Evolutionary conservation across 352 stramenopile species (phyloP).

Genomic region (Phytophthora pisi): DNA sequence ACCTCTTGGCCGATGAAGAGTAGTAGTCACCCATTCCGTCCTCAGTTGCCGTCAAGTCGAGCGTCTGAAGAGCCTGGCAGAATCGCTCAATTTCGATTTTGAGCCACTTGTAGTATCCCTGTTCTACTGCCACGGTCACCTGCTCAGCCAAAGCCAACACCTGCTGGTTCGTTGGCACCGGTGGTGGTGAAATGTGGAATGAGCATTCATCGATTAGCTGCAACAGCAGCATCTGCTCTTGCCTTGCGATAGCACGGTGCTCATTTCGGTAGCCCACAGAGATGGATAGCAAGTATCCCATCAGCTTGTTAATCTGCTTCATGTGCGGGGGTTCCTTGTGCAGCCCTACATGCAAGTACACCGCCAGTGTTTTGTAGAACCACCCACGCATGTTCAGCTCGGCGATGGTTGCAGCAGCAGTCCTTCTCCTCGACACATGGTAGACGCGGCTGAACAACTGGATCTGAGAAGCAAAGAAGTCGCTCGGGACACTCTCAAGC

Average conservation of each 20-base stretch:
- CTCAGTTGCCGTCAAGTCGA: slow-evolving; percentile 55
- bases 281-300: slow-evolving; percentile 55
- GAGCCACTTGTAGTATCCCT: slow-evolving; percentile 83
- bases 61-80: slow-evolving; percentile 60
- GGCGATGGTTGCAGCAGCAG: slow-evolving; percentile 44
- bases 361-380: slow-evolving; percentile 82
- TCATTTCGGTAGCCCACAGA: slow-evolving; percentile 24
- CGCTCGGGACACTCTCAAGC: slow-evolving; percentile 65
- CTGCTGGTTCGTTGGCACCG: slow-evolving; percentile 72
- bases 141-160: slow-evolving; percentile 75
- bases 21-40: slow-evolving; percentile 47
- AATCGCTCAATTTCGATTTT: slow-evolving; percentile 82
- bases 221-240: slow-evolving; percentile 73
- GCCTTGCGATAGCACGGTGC: slow-evolving; percentile 37
- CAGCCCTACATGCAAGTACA: slow-evolving; percentile 78
- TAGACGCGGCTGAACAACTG: slow-evolving; percentile 62
- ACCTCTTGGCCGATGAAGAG: slow-evolving; percentile 55
- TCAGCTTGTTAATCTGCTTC: slow-evolving; percentile 72
- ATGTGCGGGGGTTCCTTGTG: slow-evolving; percentile 74
- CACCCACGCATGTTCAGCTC: slow-evolving; percentile 83
- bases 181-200: slow-evolving; percentile 62
- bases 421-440: slow-evolving; percentile 46
- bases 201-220: slow-evolving; percentile 71
- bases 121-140: slow-evolving; percentile 55
- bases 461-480: slow-evolving; percentile 75